Evolutionary conservation across 768 basidiomycete genomes (phyloP), one percentile per base, ranked within the genome.

Genomic region (Piloderma croceum): DNA sequence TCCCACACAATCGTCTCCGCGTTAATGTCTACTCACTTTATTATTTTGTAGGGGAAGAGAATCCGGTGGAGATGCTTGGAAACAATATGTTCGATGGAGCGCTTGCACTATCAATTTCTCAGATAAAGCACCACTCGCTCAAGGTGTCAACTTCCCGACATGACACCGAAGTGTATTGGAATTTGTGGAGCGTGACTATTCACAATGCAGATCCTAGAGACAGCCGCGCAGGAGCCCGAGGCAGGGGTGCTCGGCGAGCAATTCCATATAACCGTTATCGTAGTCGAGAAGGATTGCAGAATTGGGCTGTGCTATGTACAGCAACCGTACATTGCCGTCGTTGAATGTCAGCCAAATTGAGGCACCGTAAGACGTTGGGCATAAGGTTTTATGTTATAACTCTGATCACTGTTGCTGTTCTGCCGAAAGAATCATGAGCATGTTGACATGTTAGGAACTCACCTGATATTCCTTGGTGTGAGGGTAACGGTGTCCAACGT

Each of bases 21-120:
- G 22, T 39, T 41, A 21, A 17, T 25, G 24, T 29, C 24, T 52
- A 44, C 42, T 39, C 34, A 53, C 48, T 50, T n/a, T 50, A 41
- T 23, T 37, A 41, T 52, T 56, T 52, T 45, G 21, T 49, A 85
- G 85, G 91, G 94, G 94, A 15, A 80, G 94, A 36, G 94, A 98
- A 68, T 90, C 89, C 6, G 94, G 94, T 27, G 93, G 93, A 38
- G 94, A 97, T 62, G 86, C 93, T n/a, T 98, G 94, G 94, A 92
- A 93, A 61, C 89, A 94, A 61, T 92, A 92, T 51, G 86, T 92
- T 29, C 79, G 90, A 38, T 93, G 88, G 88, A 83, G 83, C 61
- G 79, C 85, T 34, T 92, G 89, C 60, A 96, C 93, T 9, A 67
- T 97, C 60, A 97, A 97, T 64, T 97, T 86, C 65, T 89, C 87